A percentile compares a stretch with the other conserved stretches of the same genome.
phyloP scores from a whole-genome alignment of 129 eudicot species.

The Escallonia herrerae region DNA sequence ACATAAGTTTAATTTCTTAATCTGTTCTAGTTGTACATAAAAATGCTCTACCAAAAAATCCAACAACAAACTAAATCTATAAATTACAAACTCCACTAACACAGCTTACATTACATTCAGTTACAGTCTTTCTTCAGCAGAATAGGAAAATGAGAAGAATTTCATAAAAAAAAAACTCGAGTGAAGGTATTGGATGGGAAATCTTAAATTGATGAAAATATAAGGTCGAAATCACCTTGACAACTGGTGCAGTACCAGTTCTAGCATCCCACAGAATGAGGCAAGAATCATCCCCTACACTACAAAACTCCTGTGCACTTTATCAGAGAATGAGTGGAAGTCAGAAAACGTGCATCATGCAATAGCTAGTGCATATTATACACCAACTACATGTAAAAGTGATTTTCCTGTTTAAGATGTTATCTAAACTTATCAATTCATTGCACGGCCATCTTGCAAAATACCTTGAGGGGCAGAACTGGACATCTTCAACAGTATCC shows the following conservation, averaged over 20 bases:
- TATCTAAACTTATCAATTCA: conserved; percentile 4
- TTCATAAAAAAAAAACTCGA: too few species aligned
- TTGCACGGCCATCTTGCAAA: neutral
- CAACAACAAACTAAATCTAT: too few species aligned
- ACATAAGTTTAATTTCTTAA: too few species aligned
- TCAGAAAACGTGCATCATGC: conserved; percentile 2
- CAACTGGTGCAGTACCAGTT: conserved; percentile 63
- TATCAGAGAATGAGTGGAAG: conserved; percentile 15
- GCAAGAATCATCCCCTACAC: conserved; percentile 98
- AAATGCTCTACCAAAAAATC: too few species aligned
- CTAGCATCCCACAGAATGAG: conserved; percentile 96
- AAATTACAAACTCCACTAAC: too few species aligned
- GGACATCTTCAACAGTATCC: conserved; percentile 93
- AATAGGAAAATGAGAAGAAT: too few species aligned
- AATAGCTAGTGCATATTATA: conserved; percentile 1
- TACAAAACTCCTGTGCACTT: conserved; percentile 90
- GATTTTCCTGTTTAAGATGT: neutral
- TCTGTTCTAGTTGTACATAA: too few species aligned
- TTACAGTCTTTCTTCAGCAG: too few species aligned
- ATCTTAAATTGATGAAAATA: neutral
- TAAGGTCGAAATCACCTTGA: conserved; percentile 46
- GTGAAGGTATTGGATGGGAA: too few species aligned
- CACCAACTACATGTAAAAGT: neutral
- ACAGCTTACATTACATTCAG: too few species aligned
- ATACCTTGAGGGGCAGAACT: conserved; percentile 95